Evolutionary conservation across 495 filamentous ascomycete genomes (phyloP).

Genomic region (Hyphodiscus hymeniophilus): DNA sequence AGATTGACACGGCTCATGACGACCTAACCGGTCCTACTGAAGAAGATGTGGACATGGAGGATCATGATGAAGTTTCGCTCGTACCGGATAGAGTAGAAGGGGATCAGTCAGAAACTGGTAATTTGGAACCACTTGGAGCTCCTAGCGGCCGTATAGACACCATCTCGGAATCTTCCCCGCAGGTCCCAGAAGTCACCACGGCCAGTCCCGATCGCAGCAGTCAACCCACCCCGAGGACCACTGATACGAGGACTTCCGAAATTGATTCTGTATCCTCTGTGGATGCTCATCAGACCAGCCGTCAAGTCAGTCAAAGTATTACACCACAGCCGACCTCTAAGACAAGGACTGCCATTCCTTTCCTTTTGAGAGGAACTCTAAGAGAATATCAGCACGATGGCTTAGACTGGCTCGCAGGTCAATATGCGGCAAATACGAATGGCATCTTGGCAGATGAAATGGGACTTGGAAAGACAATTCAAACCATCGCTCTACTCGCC

Average conservation of each 20-base stretch:
- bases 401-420: constrained; percentile 88
- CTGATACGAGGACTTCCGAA: constrained; percentile 63
- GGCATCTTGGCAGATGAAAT: constrained; percentile 99
- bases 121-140: constrained; percentile 32
- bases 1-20: constrained; percentile 4
- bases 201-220: constrained; percentile 35
- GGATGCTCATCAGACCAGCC: constrained; percentile 26
- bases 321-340: constrained; percentile 33
- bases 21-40: background rate
- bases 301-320: constrained; percentile 29
- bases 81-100: constrained; percentile 18
- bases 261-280: constrained; percentile 56
- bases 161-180: constrained; percentile 26
- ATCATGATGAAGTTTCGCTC: constrained; percentile 16
- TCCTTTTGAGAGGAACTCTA: constrained; percentile 81
- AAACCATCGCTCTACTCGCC: constrained; percentile 91
- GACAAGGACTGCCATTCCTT: constrained; percentile 69
- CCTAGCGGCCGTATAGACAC: constrained; percentile 17
- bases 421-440: constrained; percentile 90
- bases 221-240: constrained; percentile 46
- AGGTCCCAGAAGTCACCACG: constrained; percentile 28
- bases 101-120: constrained; percentile 37
- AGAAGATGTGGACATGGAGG: constrained; percentile 6
- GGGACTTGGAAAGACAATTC: constrained; percentile 98
- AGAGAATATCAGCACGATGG: constrained; percentile 97